A percentile compares a stretch with the other conserved stretches of the same genome.
Evolutionary conservation across 352 stramenopile genomes (phyloP).

Genomic region (Pythium pyrilobum): DNA sequence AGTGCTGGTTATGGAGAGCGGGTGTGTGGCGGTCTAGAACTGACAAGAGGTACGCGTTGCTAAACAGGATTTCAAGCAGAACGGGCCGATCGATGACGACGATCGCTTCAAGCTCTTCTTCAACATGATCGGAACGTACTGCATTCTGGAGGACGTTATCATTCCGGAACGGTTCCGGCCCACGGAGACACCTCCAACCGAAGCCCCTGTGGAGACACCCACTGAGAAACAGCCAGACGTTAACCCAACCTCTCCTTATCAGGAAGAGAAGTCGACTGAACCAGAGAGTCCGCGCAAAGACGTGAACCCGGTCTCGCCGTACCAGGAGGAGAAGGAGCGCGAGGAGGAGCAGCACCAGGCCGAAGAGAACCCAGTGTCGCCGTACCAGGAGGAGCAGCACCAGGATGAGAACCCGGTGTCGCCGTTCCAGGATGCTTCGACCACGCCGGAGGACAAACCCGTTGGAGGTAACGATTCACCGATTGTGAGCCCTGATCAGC

Average conservation of each 20-base stretch:
- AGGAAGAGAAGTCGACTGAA: too few relatives aligned
- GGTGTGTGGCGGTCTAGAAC: neutral
- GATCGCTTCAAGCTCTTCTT: slow-evolving; percentile 2
- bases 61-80: neutral
- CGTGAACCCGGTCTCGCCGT: too few relatives aligned
- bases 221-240: too few relatives aligned
- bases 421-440: too few relatives aligned
- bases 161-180: slow-evolving; percentile 1
- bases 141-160: neutral
- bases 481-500: neutral
- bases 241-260: too few relatives aligned
- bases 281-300: too few relatives aligned
- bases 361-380: too few relatives aligned
- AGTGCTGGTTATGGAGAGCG: neutral
- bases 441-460: neutral
- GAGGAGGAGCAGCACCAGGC: too few relatives aligned
- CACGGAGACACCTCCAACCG: neutral
- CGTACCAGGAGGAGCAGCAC: too few relatives aligned
- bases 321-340: too few relatives aligned
- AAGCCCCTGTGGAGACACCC: too few relatives aligned
- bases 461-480: neutral
- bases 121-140: slow-evolving; percentile 4
- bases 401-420: neutral
- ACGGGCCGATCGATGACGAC: neutral
- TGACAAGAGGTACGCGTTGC: too few relatives aligned